A percentile compares a stretch with the other conserved stretches of the same genome.
phyloP scores from a whole-genome alignment of 2,329 filamentous ascomycete species.

The Arthrobotrys sinensis region DNA sequence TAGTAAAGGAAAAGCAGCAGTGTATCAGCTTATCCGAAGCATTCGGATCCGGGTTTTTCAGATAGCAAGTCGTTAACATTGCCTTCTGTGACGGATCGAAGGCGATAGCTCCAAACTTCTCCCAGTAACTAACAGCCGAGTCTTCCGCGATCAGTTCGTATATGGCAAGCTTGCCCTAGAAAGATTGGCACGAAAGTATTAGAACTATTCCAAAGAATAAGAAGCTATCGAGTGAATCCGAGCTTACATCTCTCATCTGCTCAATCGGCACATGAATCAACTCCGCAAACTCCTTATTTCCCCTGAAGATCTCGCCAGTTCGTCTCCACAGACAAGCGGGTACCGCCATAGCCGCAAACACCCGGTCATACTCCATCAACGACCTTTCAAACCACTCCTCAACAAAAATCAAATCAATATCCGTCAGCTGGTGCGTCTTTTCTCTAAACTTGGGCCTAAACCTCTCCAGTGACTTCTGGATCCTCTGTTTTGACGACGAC shows the following conservation, averaged over 20 bases:
- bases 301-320: constrained; percentile 96
- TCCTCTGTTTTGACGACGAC: constrained; percentile 86
- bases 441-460: constrained; percentile 97
- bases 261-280: constrained; percentile 94
- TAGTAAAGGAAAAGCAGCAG: constrained; percentile 98
- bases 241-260: constrained; percentile 85
- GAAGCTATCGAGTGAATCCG: background rate
- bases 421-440: constrained; percentile 90
- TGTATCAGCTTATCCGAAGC: constrained; percentile 82
- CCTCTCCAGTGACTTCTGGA: constrained; percentile 88
- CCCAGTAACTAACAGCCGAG: constrained; percentile 96
- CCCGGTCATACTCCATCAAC: constrained; percentile 96
- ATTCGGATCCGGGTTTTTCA: constrained; percentile 83
- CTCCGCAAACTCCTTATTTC: constrained; percentile 99
- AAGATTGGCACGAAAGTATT: constrained; percentile 17
- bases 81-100: constrained; percentile 96
- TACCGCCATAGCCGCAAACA: constrained; percentile 99
- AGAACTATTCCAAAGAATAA: constrained; percentile 46
- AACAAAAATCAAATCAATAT: constrained; percentile 93
- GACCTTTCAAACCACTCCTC: constrained; percentile 99
- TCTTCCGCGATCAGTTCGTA: constrained; percentile 97
- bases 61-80: constrained; percentile 90
- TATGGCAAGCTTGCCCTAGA: constrained; percentile 89
- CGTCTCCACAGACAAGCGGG: constrained; percentile 97
- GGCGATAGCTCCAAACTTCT: constrained; percentile 97